Evolutionary conservation across 108 stramenopile genomes (phyloP), one percentile per base, ranked within the genome.

Genomic region (Nitzschia sp.): DNA sequence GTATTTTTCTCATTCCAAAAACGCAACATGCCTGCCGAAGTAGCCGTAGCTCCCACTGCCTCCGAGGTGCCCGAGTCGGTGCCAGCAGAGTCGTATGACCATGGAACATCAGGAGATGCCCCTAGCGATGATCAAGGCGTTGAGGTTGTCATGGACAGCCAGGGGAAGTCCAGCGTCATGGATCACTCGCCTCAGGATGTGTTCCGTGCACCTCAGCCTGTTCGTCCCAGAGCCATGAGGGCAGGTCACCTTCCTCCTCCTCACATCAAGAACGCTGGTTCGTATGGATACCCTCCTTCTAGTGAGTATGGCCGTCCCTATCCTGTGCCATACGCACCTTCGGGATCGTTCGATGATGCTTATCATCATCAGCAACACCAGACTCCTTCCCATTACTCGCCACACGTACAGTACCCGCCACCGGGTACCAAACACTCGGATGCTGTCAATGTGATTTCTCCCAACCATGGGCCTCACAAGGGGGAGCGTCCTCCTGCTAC

Each of bases 361-460:
- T 55, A 11, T 26, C 65, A 66, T 37, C 21, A 51, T 24, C n/a
- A 66, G 20, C 53, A 54, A 60, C 57, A 19, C 22, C 44, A 73
- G 24, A 24, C 69, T 2, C 21, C 57, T 29, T 57, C 76, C 3
- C 76, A 83, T 53, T 78, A 80, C 76, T 80, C 74, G 34, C 83
- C 83, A 20, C 83, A 79, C n/a, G 76, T 77, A 10, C 75, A 76
- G 39, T 84, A 84, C 44, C 77, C 82, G 48, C 79, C 69, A 24
- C 75, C 72, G 7, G 78, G 66, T 8, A 41, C 51, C 22, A 61
- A 69, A 40, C 71, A 77, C 22, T 58, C 72, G 0, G 83, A 80
- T 41, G 73, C 74, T 41, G 71, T 84, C 20, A 80, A 80, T 56
- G 83, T 84, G 40, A 78, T 84, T 52, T 84, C 83, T 19, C 83